A percentile compares a stretch with the other conserved stretches of the same genome.
phyloP scores from a whole-genome alignment of 441 rosid species.

The Kokia cookei region DNA sequence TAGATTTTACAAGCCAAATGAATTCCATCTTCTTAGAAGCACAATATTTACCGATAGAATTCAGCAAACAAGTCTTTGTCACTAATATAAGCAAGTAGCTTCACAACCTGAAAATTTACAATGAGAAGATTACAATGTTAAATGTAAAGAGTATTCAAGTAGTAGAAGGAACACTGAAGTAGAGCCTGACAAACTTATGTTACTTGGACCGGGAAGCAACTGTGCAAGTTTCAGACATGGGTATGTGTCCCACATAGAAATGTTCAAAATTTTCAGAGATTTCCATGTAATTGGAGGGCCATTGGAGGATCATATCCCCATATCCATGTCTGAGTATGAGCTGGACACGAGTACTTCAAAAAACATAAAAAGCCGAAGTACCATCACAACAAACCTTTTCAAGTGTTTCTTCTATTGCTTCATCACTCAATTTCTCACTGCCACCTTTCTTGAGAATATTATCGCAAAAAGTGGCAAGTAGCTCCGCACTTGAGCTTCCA shows the following conservation, averaged over 20 bases:
- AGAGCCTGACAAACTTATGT: neutral
- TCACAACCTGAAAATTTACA: constrained; percentile 29
- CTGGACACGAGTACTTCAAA: neutral
- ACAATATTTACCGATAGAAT: constrained; percentile 34
- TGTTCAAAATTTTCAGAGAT: neutral
- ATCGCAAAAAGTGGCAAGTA: constrained; percentile 45
- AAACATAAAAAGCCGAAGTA: neutral
- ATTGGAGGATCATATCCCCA: neutral
- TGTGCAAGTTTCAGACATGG: neutral
- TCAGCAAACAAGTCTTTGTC: constrained; percentile 51
- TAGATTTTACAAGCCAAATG: neutral
- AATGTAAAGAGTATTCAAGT: neutral
- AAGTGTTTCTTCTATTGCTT: constrained; percentile 46
- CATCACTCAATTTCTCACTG: constrained; percentile 43
- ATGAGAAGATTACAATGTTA: neutral
- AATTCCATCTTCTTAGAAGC: neutral
- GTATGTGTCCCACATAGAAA: neutral
- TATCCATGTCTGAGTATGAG: neutral
- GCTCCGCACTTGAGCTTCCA: constrained; percentile 48
- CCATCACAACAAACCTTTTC: constrained; percentile 31
- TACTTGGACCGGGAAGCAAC: neutral
- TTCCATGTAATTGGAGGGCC: neutral
- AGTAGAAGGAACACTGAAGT: neutral
- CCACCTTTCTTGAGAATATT: constrained; percentile 49
- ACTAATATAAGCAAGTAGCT: constrained; percentile 46